A percentile compares a stretch with the other conserved stretches of the same genome.
These are phyloP conservation scores for Chlorella sp. DNA, from an alignment of 139 green algal species.

Conservation along the genomic window DNA sequence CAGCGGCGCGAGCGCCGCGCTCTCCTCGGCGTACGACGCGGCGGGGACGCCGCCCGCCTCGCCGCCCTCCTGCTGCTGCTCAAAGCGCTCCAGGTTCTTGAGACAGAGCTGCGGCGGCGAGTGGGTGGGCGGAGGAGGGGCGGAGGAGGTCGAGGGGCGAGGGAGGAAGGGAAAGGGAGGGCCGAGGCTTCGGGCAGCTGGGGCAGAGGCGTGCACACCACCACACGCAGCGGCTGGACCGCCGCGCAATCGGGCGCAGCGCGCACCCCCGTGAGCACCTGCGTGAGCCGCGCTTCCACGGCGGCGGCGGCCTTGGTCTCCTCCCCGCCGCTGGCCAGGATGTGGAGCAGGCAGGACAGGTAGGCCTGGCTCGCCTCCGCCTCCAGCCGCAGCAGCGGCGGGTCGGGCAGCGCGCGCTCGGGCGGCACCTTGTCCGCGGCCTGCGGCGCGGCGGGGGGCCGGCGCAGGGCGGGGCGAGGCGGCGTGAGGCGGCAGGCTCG, in stretches of 20 bases:
- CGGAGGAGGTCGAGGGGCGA: too few relatives aligned
- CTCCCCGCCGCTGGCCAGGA: slow-evolving; percentile 13
- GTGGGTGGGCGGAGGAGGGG: too few relatives aligned
- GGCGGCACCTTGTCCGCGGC: slow-evolving; percentile 32
- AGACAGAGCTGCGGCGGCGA: slow-evolving; percentile 72
- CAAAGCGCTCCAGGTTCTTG: slow-evolving; percentile 73
- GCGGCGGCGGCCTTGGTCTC: slow-evolving; percentile 14
- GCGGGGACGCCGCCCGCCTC: neutral
- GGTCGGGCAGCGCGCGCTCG: slow-evolving; percentile 72
- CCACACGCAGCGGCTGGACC: too few relatives aligned
- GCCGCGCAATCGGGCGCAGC: too few relatives aligned
- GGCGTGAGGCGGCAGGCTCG: too few relatives aligned
- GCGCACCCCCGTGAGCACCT: too few relatives aligned
- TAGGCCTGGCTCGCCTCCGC: slow-evolving; percentile 84
- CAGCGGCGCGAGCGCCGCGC: slow-evolving; percentile 66
- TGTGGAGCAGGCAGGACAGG: slow-evolving; percentile 65
- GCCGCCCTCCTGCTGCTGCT: slow-evolving; percentile 28
- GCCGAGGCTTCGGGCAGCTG: too few relatives aligned
- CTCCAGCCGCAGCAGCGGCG: slow-evolving; percentile 92
- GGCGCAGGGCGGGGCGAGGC: too few relatives aligned
- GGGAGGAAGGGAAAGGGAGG: too few relatives aligned
- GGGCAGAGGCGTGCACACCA: too few relatives aligned
- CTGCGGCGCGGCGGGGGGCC: too few relatives aligned
- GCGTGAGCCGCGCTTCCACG: slow-evolving; percentile 58
- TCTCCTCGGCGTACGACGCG: slow-evolving; percentile 55